Base-by-base conservation (phyloP, 176 grass and related monocot genomes). In the Paspalum vaginatum region DNA sequence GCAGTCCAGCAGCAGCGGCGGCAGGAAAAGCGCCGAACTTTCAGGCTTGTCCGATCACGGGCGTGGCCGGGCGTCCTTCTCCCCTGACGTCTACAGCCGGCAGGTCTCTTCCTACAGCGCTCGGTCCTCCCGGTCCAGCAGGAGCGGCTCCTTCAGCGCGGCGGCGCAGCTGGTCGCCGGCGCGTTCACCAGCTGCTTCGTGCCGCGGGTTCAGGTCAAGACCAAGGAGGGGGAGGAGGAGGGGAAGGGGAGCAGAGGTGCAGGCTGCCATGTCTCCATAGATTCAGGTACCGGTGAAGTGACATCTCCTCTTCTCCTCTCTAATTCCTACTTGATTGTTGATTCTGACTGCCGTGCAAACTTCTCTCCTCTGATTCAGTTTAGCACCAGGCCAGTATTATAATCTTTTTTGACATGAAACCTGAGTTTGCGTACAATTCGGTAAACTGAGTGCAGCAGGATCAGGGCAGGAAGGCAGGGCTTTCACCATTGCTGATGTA, bases 101-200 rank as follows among this genome's bases (percentile, higher is more conserved):
- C 82, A 84, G 82, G 13, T 27, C 50, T 85, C 87, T 3, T 70
- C 82, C 32, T 41, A 77, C 81, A 79, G 82, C 71, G 63, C 43
- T 12, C 77, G 75, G 8, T 85, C 72, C 7, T 85, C 71, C 1
- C 47, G 71, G 82, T 24, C 85, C 55, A 85, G 82, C 82, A 61
- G 77, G 47, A 85, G 77, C 47, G 11, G 71, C 70, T 76, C 71
- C 4, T 63, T 89, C 77, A 89, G 32, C 7, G 77, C 56, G 4
- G 77, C 87, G 0, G 82, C 71, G 48, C 77, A 55, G 27, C 59
- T 82, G 50, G 18, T 89, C 63, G 63, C 77, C 47, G 77, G 77
- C 48, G 77, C 62, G 15, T 89, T 89, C 57, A 24, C 77, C 32
- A 26, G 66, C 54, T 89, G 82, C 43, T 89, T 89, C 41, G 87